A percentile compares a stretch with the other conserved stretches of the same genome.
These are phyloP conservation scores for Brasenia schreberi DNA, from an alignment of 164 flowering plant genomes.

Conservation along the genomic window DNA sequence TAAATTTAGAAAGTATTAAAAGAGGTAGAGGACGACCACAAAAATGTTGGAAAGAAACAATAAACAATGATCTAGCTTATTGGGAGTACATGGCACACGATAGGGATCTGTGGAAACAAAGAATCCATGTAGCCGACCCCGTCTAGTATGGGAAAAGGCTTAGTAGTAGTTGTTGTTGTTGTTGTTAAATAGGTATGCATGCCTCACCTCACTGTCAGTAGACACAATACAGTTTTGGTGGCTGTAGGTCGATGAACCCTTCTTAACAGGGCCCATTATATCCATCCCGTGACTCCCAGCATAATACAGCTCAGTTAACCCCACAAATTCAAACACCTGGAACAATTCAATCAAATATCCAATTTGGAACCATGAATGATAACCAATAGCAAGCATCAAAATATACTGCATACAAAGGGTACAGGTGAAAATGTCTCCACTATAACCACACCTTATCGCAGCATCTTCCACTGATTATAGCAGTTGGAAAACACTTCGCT, in stretches of 20 bases:
- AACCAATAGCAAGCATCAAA: not conserved
- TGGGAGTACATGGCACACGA: too few species aligned
- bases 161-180: too few species aligned
- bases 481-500: constrained; percentile 56
- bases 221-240: constrained; percentile 1
- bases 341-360: not conserved
- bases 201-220: not conserved
- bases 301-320: constrained; percentile 29
- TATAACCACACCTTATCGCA: constrained; percentile 45
- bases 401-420: too few species aligned
- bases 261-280: constrained; percentile 5
- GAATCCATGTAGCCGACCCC: too few species aligned
- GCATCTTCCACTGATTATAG: constrained; percentile 77
- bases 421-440: too few species aligned
- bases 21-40: too few species aligned
- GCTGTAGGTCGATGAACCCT: not conserved
- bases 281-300: constrained; percentile 14
- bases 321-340: constrained; percentile 23
- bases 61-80: too few species aligned
- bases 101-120: too few species aligned
- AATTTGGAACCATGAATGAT: not conserved
- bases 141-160: too few species aligned
- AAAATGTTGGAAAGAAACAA: too few species aligned
- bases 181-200: too few species aligned
- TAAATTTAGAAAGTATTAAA: too few species aligned